Base-by-base conservation (phyloP, 78 protist genomes). In the Bodo saltans region DNA sequence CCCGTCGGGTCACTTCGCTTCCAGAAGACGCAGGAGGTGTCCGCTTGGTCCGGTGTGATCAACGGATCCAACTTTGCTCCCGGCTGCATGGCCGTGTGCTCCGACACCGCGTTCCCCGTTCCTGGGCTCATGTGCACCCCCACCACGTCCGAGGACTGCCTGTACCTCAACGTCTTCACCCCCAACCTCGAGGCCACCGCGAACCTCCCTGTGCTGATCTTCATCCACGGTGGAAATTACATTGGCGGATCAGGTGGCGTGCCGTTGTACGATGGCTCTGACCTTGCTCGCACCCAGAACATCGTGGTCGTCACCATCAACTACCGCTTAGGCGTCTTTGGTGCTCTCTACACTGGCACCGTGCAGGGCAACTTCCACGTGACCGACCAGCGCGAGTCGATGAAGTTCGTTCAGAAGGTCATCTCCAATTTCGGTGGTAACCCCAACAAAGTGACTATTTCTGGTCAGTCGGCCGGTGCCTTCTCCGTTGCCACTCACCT, bases 311-410 rank as follows among this genome's bases (percentile, higher is more conserved):
- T 92, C 27, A 30, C 69, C 71, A 40, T 75, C 42, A 85, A 92
- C 83, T 92, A 92, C 39, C 85, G 93, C 34, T 78, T 88, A 26
- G 86, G 90, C 28, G 37, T 60, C 37, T 35, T 83, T n/a, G 86
- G 86, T 29, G 83, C 33, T 21, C 34, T 83, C 30, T 42, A 71
- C 78, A 68, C 21, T 28, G 68, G 68, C n/a, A 30, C 53, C 42
- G 68, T n/a, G 30, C 8, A 71, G 41, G 86, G 78, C 52, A 85
- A 78, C 70, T 1, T n/a, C 40, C 85, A 78, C 28, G 0, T 79
- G 34, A n/a, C 42, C 21, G 89, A 86, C 73, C 89, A 86, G 74
- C 41, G 1, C 52, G 38, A 40, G 32, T 76, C 85, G 53, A 86
- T 86, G 69, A 2, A 68, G 27, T 86, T 85, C 85, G 85, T 86